Evolutionary conservation across 1,284 basidiomycete genomes (phyloP).

Genomic region (Tetrapyrgos nigripes): DNA sequence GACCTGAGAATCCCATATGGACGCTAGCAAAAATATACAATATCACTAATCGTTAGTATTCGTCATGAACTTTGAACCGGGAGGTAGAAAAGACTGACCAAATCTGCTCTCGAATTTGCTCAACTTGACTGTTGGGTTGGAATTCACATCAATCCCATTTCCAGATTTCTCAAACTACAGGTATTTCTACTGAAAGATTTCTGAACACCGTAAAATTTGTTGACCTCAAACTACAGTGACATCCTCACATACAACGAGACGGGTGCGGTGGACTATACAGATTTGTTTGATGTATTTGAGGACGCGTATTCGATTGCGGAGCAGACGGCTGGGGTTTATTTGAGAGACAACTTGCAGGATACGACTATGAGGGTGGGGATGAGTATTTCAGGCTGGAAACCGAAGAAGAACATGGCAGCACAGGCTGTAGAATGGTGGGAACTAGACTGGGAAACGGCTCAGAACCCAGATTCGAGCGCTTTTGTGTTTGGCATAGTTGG

Average conservation of each 20-base stretch:
- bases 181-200: constrained; percentile 63
- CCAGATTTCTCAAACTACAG: constrained; percentile 55
- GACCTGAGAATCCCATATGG: constrained; percentile 66
- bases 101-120: too few species aligned
- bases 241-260: constrained; percentile 58
- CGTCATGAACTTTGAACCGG: too few species aligned
- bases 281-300: constrained; percentile 53
- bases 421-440: neutral
- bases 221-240: constrained; percentile 33
- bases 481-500: neutral
- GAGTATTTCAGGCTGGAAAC: neutral
- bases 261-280: constrained; percentile 52
- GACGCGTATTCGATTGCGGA: constrained; percentile 46
- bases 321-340: constrained; percentile 42
- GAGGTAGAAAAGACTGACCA: too few species aligned
- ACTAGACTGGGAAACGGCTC: neutral
- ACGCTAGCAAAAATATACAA: constrained; percentile 64
- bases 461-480: neutral
- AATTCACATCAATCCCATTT: constrained; percentile 78
- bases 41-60: constrained; percentile 55
- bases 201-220: constrained; percentile 54
- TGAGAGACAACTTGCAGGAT: constrained; percentile 59
- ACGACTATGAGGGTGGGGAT: neutral
- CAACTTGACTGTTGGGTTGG: too few species aligned
- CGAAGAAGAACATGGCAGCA: neutral